Evolutionary conservation across 495 filamentous ascomycete genomes (phyloP).

Genomic region (Pseudevernia furfuracea): DNA sequence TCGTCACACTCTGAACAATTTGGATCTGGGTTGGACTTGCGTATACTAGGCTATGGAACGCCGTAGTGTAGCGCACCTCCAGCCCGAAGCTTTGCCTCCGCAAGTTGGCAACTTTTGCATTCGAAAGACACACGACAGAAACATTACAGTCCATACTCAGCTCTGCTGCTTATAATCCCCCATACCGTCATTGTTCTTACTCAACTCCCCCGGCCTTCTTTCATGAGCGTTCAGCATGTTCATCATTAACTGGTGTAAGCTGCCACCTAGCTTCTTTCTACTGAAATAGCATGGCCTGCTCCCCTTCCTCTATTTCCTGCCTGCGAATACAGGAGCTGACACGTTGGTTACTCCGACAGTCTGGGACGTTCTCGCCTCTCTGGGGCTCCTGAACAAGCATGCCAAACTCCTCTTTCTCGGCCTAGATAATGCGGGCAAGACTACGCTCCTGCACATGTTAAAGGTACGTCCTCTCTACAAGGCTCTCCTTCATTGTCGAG

Average conservation of each 20-base stretch:
- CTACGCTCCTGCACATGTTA: slow-evolving; percentile 83
- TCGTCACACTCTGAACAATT: too few species aligned
- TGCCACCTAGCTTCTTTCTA: slow-evolving; percentile 13
- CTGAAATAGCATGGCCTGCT: not conserved
- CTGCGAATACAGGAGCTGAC: slow-evolving; percentile 19
- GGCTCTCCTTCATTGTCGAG: not conserved
- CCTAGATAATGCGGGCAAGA: slow-evolving; percentile 97
- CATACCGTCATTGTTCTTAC: too few species aligned
- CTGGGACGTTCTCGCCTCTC: slow-evolving; percentile 81
- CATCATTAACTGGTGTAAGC: slow-evolving; percentile 94
- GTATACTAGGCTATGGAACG: not conserved
- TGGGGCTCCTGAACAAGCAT: slow-evolving; percentile 94
- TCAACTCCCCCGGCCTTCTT: too few species aligned
- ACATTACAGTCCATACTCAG: not conserved
- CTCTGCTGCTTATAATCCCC: not conserved
- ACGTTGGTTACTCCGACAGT: slow-evolving; percentile 45
- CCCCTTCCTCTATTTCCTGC: not conserved
- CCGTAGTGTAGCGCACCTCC: not conserved
- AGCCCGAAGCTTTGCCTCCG: not conserved
- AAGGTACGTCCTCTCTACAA: slow-evolving; percentile 49
- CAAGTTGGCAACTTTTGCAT: not conserved
- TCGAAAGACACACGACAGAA: not conserved
- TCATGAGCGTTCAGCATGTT: slow-evolving; percentile 56
- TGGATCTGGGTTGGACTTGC: not conserved
- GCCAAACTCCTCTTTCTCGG: slow-evolving; percentile 88